Evolutionary conservation across 257 asterid species (phyloP).

Genomic region (Anisodus tanguticus): DNA sequence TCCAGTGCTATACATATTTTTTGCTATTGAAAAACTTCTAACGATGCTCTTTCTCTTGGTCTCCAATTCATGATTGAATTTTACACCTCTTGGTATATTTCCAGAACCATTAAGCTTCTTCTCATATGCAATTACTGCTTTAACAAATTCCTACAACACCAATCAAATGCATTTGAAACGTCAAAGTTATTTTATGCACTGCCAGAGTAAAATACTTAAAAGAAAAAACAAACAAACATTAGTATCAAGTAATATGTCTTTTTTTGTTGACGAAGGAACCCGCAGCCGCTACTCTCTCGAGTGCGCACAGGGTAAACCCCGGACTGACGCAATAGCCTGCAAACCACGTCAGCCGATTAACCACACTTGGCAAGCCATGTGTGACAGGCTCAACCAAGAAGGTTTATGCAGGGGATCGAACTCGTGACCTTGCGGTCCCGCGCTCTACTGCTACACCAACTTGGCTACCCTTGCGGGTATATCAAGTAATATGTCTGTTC

Average conservation of each 20-base stretch:
- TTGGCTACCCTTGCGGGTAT: too few relatives aligned
- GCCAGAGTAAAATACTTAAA: not conserved
- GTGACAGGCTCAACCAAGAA: too few relatives aligned
- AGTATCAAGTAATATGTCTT: not conserved
- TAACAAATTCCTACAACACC: constrained; percentile 57
- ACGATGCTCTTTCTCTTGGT: constrained; percentile 46
- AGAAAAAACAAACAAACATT: not conserved
- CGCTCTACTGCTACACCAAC: too few relatives aligned
- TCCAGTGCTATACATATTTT: constrained; percentile 47
- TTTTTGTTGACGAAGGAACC: too few relatives aligned
- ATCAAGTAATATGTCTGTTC: not conserved
- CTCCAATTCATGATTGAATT: constrained; percentile 19
- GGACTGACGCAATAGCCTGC: too few relatives aligned
- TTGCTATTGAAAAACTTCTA: constrained; percentile 63
- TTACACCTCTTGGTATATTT: constrained; percentile 37
- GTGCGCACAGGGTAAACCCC: too few relatives aligned
- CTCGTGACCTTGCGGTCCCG: too few relatives aligned
- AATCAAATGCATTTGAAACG: not conserved
- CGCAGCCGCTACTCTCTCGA: too few relatives aligned
- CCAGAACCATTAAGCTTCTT: constrained; percentile 49
- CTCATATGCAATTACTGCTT: constrained; percentile 70
- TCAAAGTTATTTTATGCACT: too few relatives aligned
- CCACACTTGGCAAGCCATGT: too few relatives aligned
- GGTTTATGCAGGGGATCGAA: too few relatives aligned
- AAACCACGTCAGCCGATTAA: too few relatives aligned